Conservation (phyloP, 805 yeast genomes). For the Torulaspora delbrueckii region DNA sequence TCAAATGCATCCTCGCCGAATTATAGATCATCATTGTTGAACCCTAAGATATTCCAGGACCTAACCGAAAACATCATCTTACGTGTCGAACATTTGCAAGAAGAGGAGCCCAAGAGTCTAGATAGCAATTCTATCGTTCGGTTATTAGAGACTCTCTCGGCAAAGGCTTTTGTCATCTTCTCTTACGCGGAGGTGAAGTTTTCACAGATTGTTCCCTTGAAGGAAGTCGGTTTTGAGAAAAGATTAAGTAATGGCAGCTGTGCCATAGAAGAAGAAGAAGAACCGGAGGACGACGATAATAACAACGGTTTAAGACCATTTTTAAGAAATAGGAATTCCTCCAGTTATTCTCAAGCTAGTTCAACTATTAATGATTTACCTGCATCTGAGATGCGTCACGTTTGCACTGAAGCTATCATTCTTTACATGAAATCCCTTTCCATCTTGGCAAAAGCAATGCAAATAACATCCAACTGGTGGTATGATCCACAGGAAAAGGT, state of each 20-base stretch:
- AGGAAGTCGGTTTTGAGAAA: constrained; percentile 16
- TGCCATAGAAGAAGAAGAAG: constrained; percentile 38
- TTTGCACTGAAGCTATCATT: constrained; percentile 83
- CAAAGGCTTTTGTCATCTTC: constrained; percentile 85
- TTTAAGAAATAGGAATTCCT: constrained; percentile 10
- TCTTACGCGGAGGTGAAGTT: constrained; percentile 89
- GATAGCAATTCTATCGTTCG: constrained; percentile 33
- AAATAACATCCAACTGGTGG: constrained; percentile 90
- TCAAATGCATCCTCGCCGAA: constrained; percentile 27
- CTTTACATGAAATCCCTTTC: constrained; percentile 81
- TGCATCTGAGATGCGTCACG: constrained; percentile 48
- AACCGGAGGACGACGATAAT: constrained; percentile 10
- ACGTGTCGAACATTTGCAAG: constrained; percentile 22
- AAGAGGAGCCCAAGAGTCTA: constrained; percentile 11
- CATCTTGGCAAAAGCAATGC: constrained; percentile 80
- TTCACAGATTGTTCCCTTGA: constrained; percentile 74
- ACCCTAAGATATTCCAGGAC: constrained; percentile 29
- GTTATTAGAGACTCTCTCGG: constrained; percentile 68
- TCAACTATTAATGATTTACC: constrained; percentile 40
- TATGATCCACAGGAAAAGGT: constrained; percentile 41
- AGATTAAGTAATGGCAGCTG: constrained; percentile 31
- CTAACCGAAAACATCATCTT: constrained; percentile 32
- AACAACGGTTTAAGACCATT: constrained; percentile 9
- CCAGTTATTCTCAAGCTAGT: constrained; percentile 7
- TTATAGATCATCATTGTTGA: constrained; percentile 21